Base-by-base conservation (phyloP, 306 rosid species). In the Vicia faba region DNA sequence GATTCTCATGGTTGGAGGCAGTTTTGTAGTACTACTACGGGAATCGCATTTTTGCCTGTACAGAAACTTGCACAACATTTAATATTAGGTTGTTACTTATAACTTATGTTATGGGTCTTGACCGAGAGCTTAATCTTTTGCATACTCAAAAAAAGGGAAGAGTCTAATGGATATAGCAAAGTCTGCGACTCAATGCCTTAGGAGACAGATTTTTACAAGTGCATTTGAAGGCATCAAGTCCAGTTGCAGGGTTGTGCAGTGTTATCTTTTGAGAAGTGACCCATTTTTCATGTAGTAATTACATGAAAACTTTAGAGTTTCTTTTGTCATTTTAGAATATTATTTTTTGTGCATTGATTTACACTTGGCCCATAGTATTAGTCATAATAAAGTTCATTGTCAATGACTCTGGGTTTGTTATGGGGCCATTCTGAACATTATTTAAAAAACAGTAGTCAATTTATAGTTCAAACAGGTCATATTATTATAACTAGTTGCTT, bases 11-110 rank as follows among this genome's bases (percentile, higher is more conserved):
- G 85, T 70, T 28, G 78, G 59, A 48, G 3, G 66, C 63, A 53
- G 71, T 68, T 80, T 74, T 68, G 78, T 46, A 51, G 45, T 78
- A 62, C 82, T 64, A 74, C 82, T 39, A 53, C 66, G 83, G 72
- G 84, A 71, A 70, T 55, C 53, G 7, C 76, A 81, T 75, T 86
- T 82, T 77, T 59, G 74, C 40, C 20, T 89, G 86, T 83, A 86
- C 59, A 89, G 85, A 75, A 51, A 26, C 35, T 14, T 59, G 36
- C 29, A 18, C 55, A 60, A 64, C 72, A 59, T 69, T 62, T 72
- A 39, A 68, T 72, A 26, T 26, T 57, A n/a, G 64, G 74, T 7
- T 18, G 38, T 59, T 68, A 51, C 31, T 20, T 51, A 23, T 72
- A 63, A 51, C 14, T 4, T 51, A 23, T 72, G 51, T 4, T 51